Base-by-base conservation (phyloP, 441 rosid species). In the Erodium texanum region DNA sequence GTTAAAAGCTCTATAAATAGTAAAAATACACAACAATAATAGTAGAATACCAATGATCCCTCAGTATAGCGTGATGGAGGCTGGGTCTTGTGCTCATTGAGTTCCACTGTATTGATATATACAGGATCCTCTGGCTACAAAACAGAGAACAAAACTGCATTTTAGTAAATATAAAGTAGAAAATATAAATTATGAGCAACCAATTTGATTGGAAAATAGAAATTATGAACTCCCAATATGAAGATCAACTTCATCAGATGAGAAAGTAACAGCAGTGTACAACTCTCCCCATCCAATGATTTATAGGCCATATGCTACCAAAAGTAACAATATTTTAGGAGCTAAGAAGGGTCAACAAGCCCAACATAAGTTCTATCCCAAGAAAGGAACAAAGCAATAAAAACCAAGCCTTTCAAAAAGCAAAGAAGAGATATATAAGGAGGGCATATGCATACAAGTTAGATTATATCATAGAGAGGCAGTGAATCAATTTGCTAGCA, bases 21-120 rank as follows among this genome's bases (percentile, higher is more conserved):
- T 56, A 71, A 73, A 72, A 50, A 16, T 50, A 54, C 62, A 24
- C 8, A 74, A 65, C 52, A 67, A 27, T 7, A 59, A 59, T 24
- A 59, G 11, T 59, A 14, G 64, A 23, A 67, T 87, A 95, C 99
- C 93, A 95, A 78, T 76, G 99, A 85, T 68, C 86, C 98, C 81
- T 95, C 99, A 8, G 90, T 84, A 79, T 85, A 95, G 80, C 95
- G 98, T 59, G 90, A 70, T 68, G 97, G 88, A 77, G 86, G 93
- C 78, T 84, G 89, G 24, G 98, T 95, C 78, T 81, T 71, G 79
- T 95, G 97, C 80, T 89, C 95, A 82, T 83, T 82, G 79, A 84
- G 83, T 71, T 87, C 86, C 69, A 83, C 85, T 73, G 82, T 84
- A 68, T 77, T 76, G 73, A 87, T 77, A 81, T 64, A 59, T 71